These are phyloP conservation scores for Eremothecium coryli DNA, from an alignment of 1,139 yeast species.

Conservation along the genomic window DNA sequence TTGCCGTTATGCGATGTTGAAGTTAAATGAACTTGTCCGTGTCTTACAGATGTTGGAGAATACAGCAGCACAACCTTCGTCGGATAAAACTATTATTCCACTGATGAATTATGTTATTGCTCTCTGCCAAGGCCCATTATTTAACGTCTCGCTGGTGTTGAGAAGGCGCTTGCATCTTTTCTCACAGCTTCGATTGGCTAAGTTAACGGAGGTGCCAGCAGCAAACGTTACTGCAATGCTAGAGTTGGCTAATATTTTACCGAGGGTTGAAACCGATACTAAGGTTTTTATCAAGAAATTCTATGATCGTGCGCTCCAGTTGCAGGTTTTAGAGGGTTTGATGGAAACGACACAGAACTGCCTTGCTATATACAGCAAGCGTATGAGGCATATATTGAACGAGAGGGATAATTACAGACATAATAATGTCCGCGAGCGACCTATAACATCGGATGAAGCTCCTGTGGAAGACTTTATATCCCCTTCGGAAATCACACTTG, in stretches of 20 bases:
- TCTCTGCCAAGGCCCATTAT: slow-evolving; percentile 25
- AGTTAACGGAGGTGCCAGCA: slow-evolving; percentile 16
- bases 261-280: slow-evolving; percentile 11
- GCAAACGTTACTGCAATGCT: slow-evolving; percentile 12
- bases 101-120: slow-evolving; percentile 23
- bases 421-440: slow-evolving; percentile 25
- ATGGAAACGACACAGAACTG: slow-evolving; percentile 30
- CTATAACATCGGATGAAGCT: slow-evolving; percentile 23
- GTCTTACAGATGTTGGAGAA: slow-evolving; percentile 18
- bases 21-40: slow-evolving; percentile 20
- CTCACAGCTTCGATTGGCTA: slow-evolving; percentile 20
- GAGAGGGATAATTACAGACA: slow-evolving; percentile 32
- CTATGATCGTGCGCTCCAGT: slow-evolving; percentile 23
- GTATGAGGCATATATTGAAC: slow-evolving; percentile 36
- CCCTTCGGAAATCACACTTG: slow-evolving; percentile 30
- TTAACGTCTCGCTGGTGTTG: slow-evolving; percentile 23
- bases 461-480: slow-evolving; percentile 31
- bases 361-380: slow-evolving; percentile 40
- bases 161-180: slow-evolving; percentile 23
- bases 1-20: slow-evolving; percentile 21
- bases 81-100: slow-evolving; percentile 22
- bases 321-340: slow-evolving; percentile 19
- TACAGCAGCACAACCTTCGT: slow-evolving; percentile 15
- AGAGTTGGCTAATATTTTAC: slow-evolving; percentile 13
- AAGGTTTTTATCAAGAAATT: slow-evolving; percentile 15